phyloP scores from a whole-genome alignment of 78 protist genomes.

The Dictyostelium intermedium region DNA sequence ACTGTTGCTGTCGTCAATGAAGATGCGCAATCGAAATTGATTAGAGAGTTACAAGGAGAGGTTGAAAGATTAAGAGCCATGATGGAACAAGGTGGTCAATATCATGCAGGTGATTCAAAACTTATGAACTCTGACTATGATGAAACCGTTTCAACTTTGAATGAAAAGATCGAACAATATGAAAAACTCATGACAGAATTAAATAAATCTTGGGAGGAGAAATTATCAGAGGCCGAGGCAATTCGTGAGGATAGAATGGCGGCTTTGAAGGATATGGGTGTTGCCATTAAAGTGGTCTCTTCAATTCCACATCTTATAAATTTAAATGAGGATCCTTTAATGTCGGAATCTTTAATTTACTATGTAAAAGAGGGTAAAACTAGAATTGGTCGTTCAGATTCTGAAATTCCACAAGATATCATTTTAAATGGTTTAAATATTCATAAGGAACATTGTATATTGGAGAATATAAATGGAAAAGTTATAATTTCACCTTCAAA shows the following conservation, averaged over 20 bases:
- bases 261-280: slow-evolving; percentile 80
- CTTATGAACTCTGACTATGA: background rate
- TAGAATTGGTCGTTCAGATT: slow-evolving; percentile 73
- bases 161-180: slow-evolving; percentile 72
- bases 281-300: slow-evolving; percentile 65
- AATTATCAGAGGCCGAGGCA: slow-evolving; percentile 37
- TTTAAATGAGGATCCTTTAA: slow-evolving; percentile 90
- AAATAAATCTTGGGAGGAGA: slow-evolving; percentile 78
- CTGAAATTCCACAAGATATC: slow-evolving; percentile 67
- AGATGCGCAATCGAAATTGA: slow-evolving; percentile 77
- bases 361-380: slow-evolving; percentile 70
- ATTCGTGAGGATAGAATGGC: slow-evolving; percentile 74
- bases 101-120: background rate
- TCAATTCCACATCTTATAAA: slow-evolving; percentile 87
- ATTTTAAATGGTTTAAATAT: slow-evolving; percentile 81
- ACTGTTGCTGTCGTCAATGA: slow-evolving; percentile 91
- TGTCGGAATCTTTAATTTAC: slow-evolving; percentile 89
- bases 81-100: slow-evolving; percentile 25
- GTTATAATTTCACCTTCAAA: slow-evolving; percentile 51
- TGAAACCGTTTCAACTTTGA: slow-evolving; percentile 20
- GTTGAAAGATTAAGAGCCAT: slow-evolving; percentile 35
- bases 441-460: slow-evolving; percentile 67
- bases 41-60: slow-evolving; percentile 83
- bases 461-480: slow-evolving; percentile 16
- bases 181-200: slow-evolving; percentile 66